phyloP scores from a whole-genome alignment of 2,329 filamentous ascomycete genomes.

The Fusarium ambrosium region DNA sequence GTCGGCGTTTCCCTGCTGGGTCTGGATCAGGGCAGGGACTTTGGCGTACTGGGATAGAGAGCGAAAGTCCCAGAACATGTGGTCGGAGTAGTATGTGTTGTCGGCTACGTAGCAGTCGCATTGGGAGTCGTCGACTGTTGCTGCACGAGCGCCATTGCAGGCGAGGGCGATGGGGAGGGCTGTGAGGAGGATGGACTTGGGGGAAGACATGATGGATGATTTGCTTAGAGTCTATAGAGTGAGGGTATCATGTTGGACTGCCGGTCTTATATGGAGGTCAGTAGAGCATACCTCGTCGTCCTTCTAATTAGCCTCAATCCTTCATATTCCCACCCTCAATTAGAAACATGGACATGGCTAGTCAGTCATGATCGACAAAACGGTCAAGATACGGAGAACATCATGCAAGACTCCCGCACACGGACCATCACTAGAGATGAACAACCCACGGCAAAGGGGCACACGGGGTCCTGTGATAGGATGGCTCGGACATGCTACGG shows the following conservation, averaged over 20 bases:
- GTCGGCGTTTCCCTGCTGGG: conserved; percentile 46
- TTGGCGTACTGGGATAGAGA: conserved; percentile 45
- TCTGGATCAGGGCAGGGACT: conserved; percentile 49
- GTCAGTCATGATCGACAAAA: background rate
- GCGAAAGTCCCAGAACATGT: conserved; percentile 51
- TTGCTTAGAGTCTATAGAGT: background rate
- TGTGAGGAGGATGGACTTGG: conserved; percentile 39
- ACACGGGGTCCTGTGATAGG: conserved; percentile 18
- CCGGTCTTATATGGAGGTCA: conserved; percentile 7
- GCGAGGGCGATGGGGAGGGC: conserved; percentile 36
- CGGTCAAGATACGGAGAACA: background rate
- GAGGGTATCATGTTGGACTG: background rate
- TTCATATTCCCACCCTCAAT: background rate
- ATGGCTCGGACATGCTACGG: background rate
- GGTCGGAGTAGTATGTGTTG: conserved; percentile 43
- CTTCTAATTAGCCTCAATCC: background rate
- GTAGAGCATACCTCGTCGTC: background rate
- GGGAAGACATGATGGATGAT: conserved; percentile 36
- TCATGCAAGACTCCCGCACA: background rate
- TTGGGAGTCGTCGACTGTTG: conserved; percentile 35
- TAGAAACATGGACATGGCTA: background rate
- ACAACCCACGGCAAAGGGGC: background rate
- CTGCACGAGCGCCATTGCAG: background rate
- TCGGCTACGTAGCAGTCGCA: conserved; percentile 50
- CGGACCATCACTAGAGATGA: conserved; percentile 9